Conservation (phyloP, 352 stramenopile genomes). For the Phytophthora macrochlamydospora region DNA sequence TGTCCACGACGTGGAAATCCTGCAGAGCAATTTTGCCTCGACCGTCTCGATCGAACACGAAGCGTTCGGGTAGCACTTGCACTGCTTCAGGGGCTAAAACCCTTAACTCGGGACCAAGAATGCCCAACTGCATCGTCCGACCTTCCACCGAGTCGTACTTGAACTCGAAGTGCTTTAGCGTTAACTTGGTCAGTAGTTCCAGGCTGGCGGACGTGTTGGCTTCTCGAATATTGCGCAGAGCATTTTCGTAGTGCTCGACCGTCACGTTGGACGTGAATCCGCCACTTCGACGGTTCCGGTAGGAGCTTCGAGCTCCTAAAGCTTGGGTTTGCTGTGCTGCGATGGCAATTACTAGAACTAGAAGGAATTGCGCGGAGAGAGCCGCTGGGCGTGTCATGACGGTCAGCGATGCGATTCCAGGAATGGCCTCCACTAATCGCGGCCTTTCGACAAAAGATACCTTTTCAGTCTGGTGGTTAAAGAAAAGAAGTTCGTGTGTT, state of each 20-base stretch:
- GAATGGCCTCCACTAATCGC: too few species aligned
- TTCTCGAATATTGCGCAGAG: slow-evolving; percentile 46
- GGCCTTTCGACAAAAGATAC: too few species aligned
- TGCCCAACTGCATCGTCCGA: slow-evolving; percentile 63
- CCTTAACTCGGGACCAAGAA: slow-evolving; percentile 65
- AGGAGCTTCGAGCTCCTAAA: slow-evolving; percentile 18
- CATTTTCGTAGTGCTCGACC: slow-evolving; percentile 52
- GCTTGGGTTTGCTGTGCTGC: neutral
- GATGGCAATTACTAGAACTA: neutral
- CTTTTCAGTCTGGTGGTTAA: too few species aligned
- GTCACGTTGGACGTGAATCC: slow-evolving; percentile 42
- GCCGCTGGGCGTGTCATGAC: too few species aligned
- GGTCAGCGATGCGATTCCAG: too few species aligned
- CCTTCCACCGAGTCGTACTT: slow-evolving; percentile 79
- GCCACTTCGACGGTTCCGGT: slow-evolving; percentile 27
- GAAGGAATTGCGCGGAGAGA: neutral
- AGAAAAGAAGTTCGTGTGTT: too few species aligned
- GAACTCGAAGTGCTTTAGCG: slow-evolving; percentile 78
- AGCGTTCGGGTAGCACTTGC: slow-evolving; percentile 62
- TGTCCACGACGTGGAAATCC: slow-evolving; percentile 90
- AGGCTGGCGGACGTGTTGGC: slow-evolving; percentile 56
- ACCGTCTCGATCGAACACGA: slow-evolving; percentile 53
- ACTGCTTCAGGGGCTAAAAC: slow-evolving; percentile 74
- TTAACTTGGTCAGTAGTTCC: slow-evolving; percentile 51
- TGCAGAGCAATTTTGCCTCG: slow-evolving; percentile 71